Percentiles rank a stretch among this genome's conserved stretches.
These are phyloP conservation scores for Colletotrichum spinosum DNA, from an alignment of 2,329 filamentous ascomycete species.

Conservation along the genomic window DNA sequence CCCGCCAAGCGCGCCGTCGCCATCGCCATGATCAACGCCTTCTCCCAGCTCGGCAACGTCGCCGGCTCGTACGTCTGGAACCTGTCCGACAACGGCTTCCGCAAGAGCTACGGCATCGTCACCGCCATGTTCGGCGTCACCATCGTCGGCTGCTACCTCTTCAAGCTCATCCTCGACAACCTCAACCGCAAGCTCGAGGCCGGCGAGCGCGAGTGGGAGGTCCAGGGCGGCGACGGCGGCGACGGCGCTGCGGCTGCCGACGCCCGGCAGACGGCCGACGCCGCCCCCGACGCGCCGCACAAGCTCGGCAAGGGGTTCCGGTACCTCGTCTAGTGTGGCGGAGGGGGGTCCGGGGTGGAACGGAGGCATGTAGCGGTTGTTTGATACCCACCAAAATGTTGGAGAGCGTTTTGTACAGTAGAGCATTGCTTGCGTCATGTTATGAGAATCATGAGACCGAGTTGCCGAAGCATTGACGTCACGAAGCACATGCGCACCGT, in stretches of 20 bases:
- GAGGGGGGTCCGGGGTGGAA: not conserved
- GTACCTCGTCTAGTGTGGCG: slow-evolving; percentile 53
- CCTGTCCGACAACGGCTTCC: slow-evolving; percentile 68
- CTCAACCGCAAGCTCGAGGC: slow-evolving; percentile 61
- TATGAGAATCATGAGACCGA: not conserved
- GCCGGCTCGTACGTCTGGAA: slow-evolving; percentile 74
- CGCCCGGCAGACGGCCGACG: slow-evolving; percentile 49
- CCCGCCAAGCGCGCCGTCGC: slow-evolving; percentile 71
- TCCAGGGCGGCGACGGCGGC: slow-evolving; percentile 48
- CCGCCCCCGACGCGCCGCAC: slow-evolving; percentile 57
- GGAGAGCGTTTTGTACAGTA: slow-evolving; percentile 5
- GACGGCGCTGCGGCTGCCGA: slow-evolving; percentile 24
- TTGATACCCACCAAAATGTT: slow-evolving; percentile 29
- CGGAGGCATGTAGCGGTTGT: not conserved
- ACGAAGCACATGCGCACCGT: too few species aligned
- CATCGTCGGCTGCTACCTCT: slow-evolving; percentile 61
- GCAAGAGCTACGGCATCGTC: slow-evolving; percentile 74
- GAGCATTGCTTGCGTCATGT: not conserved
- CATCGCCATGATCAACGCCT: slow-evolving; percentile 70
- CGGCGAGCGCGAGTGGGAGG: slow-evolving; percentile 54
- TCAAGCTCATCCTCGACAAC: slow-evolving; percentile 58
- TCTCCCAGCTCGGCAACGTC: slow-evolving; percentile 68
- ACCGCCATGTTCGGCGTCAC: slow-evolving; percentile 73
- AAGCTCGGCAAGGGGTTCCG: slow-evolving; percentile 60
- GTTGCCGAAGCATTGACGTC: too few species aligned